phyloP scores from a whole-genome alignment of 371 early-diverging fungal species.

The Entomophthora muscae region DNA sequence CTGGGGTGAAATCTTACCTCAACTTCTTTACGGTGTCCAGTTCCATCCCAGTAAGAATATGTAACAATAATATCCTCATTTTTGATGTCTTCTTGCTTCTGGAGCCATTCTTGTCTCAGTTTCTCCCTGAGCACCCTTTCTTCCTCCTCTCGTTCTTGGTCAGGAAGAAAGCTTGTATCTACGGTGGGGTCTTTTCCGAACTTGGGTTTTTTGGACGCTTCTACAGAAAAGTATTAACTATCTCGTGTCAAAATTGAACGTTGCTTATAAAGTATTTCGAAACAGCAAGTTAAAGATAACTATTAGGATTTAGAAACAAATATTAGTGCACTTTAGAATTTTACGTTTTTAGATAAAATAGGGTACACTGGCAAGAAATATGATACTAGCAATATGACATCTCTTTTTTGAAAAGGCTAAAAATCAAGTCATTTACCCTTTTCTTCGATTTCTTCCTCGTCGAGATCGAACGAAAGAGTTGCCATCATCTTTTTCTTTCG shows the following conservation, averaged over 20 bases:
- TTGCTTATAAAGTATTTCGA: too few species aligned
- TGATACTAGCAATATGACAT: too few species aligned
- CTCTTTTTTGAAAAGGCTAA: background rate
- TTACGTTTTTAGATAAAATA: too few species aligned
- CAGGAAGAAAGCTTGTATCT: slow-evolving; percentile 87
- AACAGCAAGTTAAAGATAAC: too few species aligned
- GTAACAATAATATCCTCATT: slow-evolving; percentile 67
- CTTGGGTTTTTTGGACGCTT: slow-evolving; percentile 29
- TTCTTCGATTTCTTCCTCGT: slow-evolving; percentile 27
- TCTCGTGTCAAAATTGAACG: too few species aligned
- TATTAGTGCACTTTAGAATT: too few species aligned
- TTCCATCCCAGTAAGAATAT: slow-evolving; percentile 91
- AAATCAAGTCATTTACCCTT: slow-evolving; percentile 12
- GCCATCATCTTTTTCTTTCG: slow-evolving; percentile 41
- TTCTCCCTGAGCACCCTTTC: slow-evolving; percentile 59
- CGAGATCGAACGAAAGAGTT: slow-evolving; percentile 47
- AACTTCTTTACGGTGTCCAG: slow-evolving; percentile 74
- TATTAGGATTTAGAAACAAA: too few species aligned
- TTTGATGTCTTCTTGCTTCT: slow-evolving; percentile 63
- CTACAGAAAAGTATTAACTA: too few species aligned
- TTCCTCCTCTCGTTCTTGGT: slow-evolving; percentile 67
- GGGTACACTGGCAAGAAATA: too few species aligned
- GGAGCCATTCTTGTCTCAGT: slow-evolving; percentile 57
- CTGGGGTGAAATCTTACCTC: too few species aligned
- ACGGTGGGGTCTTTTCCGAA: slow-evolving; percentile 73